Conservation (phyloP, 2,329 filamentous ascomycete genomes). For the Sporothrix humicola region DNA sequence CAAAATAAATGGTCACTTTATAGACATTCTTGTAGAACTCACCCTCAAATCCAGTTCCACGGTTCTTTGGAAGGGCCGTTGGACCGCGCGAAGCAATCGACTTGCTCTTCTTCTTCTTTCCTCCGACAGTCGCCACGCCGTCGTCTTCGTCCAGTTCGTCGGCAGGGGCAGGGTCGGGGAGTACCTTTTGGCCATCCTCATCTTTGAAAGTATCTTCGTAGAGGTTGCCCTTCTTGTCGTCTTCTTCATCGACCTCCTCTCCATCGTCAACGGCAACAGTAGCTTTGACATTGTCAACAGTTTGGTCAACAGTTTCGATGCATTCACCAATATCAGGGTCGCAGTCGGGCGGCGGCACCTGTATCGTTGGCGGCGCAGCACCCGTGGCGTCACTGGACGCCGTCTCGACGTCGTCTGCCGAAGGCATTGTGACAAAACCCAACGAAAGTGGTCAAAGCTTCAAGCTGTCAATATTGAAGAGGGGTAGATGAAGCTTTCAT, state of each 20-base stretch:
- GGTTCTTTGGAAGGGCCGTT: constrained; percentile 51
- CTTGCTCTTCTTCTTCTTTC: constrained; percentile 50
- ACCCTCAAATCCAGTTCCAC: constrained; percentile 73
- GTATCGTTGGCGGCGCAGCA: constrained; percentile 5
- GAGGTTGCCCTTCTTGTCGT: neutral
- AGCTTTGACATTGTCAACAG: too few relatives aligned
- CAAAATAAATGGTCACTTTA: too few relatives aligned
- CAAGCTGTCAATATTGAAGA: neutral
- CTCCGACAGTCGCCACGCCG: constrained; percentile 1
- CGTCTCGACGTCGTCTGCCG: neutral
- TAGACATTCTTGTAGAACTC: neutral
- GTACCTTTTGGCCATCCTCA: neutral
- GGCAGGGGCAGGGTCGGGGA: neutral
- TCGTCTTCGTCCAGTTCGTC: neutral
- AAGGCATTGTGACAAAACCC: neutral
- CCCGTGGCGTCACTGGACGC: neutral
- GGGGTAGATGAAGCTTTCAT: neutral
- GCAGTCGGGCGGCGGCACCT: neutral
- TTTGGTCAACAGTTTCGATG: too few relatives aligned
- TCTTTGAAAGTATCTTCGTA: neutral
- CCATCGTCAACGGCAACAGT: neutral
- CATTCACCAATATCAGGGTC: too few relatives aligned
- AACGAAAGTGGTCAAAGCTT: neutral
- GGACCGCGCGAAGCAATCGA: constrained; percentile 47
- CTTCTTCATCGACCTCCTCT: neutral